Percentiles rank a stretch among this genome's conserved stretches.
These are phyloP conservation scores for Bothriochloa decipiens DNA, from an alignment of 176 grass and related monocot species.

Conservation along the genomic window DNA sequence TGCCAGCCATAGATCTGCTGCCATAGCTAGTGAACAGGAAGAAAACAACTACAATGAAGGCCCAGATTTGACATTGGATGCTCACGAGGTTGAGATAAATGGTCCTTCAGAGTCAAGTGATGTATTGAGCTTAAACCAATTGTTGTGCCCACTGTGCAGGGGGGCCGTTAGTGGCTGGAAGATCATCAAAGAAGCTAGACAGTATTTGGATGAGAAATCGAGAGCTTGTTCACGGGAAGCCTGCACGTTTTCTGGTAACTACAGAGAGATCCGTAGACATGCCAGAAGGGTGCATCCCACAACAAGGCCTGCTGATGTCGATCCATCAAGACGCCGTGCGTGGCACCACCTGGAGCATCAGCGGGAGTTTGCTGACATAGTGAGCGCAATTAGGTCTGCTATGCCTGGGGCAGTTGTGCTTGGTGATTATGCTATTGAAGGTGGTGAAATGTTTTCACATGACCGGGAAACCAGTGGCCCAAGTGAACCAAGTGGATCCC, in stretches of 20 bases:
- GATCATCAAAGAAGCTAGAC: slow-evolving; percentile 69
- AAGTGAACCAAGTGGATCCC: slow-evolving; percentile 58
- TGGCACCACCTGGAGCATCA: slow-evolving; percentile 81
- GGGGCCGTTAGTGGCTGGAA: slow-evolving; percentile 66
- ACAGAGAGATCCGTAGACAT: slow-evolving; percentile 71
- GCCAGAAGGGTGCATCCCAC: slow-evolving; percentile 69
- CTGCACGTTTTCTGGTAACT: slow-evolving; percentile 77
- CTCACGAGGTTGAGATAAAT: slow-evolving; percentile 43
- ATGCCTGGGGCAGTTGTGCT: slow-evolving; percentile 76
- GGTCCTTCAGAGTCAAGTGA: slow-evolving; percentile 44
- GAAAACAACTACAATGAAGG: slow-evolving; percentile 45
- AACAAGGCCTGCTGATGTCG: slow-evolving; percentile 67
- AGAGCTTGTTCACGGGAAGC: slow-evolving; percentile 64
- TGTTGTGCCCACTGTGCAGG: slow-evolving; percentile 77
- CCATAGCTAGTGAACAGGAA: slow-evolving; percentile 26
- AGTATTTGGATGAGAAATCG: slow-evolving; percentile 69
- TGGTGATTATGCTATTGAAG: slow-evolving; percentile 81
- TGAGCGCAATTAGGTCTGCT: slow-evolving; percentile 79
- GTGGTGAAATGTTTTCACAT: slow-evolving; percentile 46
- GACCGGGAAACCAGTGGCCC: slow-evolving; percentile 47
- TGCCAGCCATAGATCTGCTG: slow-evolving; percentile 21
- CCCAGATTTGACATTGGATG: slow-evolving; percentile 36
- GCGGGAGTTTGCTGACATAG: slow-evolving; percentile 71
- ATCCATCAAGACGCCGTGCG: slow-evolving; percentile 60
- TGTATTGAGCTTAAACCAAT: slow-evolving; percentile 20